phyloP scores from a whole-genome alignment of 2,329 filamentous ascomycete genomes.

The Atkinsonella texensis region DNA sequence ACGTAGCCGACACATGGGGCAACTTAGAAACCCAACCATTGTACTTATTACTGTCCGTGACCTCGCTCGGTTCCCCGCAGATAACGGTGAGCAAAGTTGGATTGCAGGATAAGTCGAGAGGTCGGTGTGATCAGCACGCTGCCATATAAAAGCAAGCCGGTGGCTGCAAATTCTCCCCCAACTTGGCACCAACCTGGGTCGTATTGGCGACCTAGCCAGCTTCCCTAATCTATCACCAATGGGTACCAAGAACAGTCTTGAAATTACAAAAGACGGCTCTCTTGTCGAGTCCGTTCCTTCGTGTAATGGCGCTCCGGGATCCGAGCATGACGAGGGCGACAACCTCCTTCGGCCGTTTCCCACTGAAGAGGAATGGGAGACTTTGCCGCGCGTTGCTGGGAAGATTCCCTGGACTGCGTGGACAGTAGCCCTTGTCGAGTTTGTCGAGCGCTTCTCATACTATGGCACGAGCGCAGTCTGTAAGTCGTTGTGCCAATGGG shows the following conservation, averaged over 20 bases:
- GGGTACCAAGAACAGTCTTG: not conserved
- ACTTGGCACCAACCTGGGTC: not conserved
- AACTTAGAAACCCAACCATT: not conserved
- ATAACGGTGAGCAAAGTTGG: not conserved
- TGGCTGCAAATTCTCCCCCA: not conserved
- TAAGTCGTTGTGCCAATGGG: slow-evolving; percentile 28
- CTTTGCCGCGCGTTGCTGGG: slow-evolving; percentile 41
- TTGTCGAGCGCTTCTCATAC: slow-evolving; percentile 64
- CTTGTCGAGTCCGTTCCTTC: not conserved
- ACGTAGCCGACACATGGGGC: not conserved
- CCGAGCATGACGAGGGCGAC: not conserved
- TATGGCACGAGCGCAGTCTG: slow-evolving; percentile 55
- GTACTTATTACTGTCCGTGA: not conserved
- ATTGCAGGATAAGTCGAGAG: not conserved
- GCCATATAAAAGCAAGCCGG: not conserved
- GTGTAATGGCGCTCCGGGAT: not conserved
- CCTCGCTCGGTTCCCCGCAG: not conserved
- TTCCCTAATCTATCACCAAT: not conserved
- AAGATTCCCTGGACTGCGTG: slow-evolving; percentile 48
- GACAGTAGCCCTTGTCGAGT: slow-evolving; percentile 53
- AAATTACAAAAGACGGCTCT: not conserved
- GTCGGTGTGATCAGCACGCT: not conserved
- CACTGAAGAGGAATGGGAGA: slow-evolving; percentile 29
- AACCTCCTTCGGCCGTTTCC: slow-evolving; percentile 7
- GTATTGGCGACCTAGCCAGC: not conserved